These are phyloP conservation scores for Cytospora leucostoma DNA, from an alignment of 2,329 filamentous ascomycete genomes.

Conservation along the genomic window DNA sequence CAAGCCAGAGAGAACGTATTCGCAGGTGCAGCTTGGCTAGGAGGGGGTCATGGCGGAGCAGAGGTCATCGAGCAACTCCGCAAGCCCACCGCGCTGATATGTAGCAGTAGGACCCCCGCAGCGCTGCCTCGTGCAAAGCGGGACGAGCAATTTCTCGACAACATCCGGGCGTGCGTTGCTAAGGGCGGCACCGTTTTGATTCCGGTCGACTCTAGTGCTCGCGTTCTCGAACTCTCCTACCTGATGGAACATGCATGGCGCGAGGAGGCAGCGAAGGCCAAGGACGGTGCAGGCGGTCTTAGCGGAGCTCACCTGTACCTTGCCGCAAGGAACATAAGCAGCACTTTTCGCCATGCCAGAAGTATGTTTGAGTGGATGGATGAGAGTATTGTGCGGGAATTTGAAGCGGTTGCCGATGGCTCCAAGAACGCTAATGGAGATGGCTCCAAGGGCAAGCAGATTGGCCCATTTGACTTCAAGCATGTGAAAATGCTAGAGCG, in stretches of 20 bases:
- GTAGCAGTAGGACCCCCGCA: slow-evolving; percentile 79
- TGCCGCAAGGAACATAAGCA: slow-evolving; percentile 81
- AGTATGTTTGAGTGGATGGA: slow-evolving; percentile 99
- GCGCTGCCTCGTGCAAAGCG: slow-evolving; percentile 72
- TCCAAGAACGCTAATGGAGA: slow-evolving; percentile 47
- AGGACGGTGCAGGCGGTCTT: slow-evolving; percentile 45
- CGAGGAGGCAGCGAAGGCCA: slow-evolving; percentile 56
- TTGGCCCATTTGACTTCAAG: slow-evolving; percentile 86
- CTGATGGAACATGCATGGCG: slow-evolving; percentile 92
- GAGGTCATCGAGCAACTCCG: slow-evolving; percentile 93
- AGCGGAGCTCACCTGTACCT: slow-evolving; percentile 69
- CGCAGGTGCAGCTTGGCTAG: slow-evolving; percentile 90
- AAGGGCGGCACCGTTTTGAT: slow-evolving; percentile 90
- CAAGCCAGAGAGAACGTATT: slow-evolving; percentile 95
- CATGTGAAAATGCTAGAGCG: slow-evolving; percentile 82
- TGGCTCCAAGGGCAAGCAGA: slow-evolving; percentile 53
- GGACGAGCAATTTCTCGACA: slow-evolving; percentile 81
- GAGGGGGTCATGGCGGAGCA: slow-evolving; percentile 69
- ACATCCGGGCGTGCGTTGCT: slow-evolving; percentile 75
- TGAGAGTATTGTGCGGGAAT: slow-evolving; percentile 88
- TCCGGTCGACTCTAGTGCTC: slow-evolving; percentile 92
- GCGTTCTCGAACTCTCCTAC: slow-evolving; percentile 89
- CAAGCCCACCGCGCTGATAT: slow-evolving; percentile 91
- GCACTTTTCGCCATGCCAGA: slow-evolving; percentile 85
- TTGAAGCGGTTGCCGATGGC: slow-evolving; percentile 69